Conservation (phyloP, 495 filamentous ascomycete species). For the Neurospora pannonica region DNA sequence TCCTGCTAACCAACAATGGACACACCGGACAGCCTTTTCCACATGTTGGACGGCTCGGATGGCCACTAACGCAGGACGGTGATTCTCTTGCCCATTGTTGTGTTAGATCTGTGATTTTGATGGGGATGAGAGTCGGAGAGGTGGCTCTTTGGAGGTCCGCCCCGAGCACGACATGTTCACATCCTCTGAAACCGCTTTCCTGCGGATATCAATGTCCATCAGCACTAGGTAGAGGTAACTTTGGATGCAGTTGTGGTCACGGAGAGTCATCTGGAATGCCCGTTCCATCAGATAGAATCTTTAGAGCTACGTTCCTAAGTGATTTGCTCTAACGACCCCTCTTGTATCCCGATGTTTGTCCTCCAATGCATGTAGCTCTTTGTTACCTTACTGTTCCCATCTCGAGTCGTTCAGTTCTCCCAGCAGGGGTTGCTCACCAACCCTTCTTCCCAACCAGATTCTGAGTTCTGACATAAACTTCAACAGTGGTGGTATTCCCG, state of each 20-base stretch:
- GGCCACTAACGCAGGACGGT: background rate
- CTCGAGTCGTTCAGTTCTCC: background rate
- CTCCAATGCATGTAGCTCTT: background rate
- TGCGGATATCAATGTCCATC: background rate
- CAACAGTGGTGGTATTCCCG: background rate
- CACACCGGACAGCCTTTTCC: background rate
- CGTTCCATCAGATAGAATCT: background rate
- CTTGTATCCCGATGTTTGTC: background rate
- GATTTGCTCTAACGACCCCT: background rate
- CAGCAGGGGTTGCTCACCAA: background rate
- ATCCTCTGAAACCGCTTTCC: background rate
- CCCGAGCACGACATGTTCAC: background rate
- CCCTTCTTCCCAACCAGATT: background rate
- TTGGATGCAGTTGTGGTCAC: background rate
- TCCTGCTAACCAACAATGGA: background rate
- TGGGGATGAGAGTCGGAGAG: background rate
- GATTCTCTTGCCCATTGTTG: background rate
- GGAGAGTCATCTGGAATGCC: background rate
- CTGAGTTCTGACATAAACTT: background rate
- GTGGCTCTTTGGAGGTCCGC: background rate
- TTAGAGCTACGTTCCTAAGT: background rate
- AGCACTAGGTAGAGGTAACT: background rate
- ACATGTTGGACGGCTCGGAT: background rate
- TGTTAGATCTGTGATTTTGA: background rate
- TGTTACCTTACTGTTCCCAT: background rate